Evolutionary conservation across 2,329 filamentous ascomycete genomes (phyloP).

Genomic region (Basipetospora chlamydospora): DNA sequence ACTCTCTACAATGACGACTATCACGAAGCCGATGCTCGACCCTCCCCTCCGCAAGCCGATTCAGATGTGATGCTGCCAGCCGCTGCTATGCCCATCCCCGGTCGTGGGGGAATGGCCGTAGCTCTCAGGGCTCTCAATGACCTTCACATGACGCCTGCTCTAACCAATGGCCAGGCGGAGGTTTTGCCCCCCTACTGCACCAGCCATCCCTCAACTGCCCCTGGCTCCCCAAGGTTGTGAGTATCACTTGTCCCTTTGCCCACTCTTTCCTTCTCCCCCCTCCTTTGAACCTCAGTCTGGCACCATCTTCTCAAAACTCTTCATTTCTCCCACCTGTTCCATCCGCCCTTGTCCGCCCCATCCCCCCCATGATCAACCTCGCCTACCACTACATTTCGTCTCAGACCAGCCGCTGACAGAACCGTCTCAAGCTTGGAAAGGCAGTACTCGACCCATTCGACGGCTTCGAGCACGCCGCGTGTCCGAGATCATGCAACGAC

Average conservation of each 20-base stretch:
- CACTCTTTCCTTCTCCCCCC: constrained; percentile 7
- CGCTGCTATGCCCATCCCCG: constrained; percentile 1
- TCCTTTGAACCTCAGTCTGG: too few relatives aligned
- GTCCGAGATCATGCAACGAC: constrained; percentile 78
- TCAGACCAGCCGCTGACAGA: not conserved
- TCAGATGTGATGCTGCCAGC: not conserved
- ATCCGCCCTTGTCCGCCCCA: too few relatives aligned
- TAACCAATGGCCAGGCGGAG: too few relatives aligned
- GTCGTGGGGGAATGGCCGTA: not conserved
- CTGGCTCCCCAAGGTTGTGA: constrained; percentile 44
- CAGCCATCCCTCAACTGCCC: constrained; percentile 43
- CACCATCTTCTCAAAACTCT: too few relatives aligned
- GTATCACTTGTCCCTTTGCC: constrained; percentile 14
- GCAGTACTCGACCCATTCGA: constrained; percentile 65
- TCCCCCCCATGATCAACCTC: too few relatives aligned
- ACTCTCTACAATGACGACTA: not conserved
- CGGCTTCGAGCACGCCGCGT: constrained; percentile 67
- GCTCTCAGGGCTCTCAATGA: constrained; percentile 1
- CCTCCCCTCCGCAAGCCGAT: not conserved
- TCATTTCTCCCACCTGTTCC: too few relatives aligned
- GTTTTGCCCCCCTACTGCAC: constrained; percentile 16
- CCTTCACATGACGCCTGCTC: not conserved
- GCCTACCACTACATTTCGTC: too few relatives aligned
- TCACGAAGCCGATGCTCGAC: constrained; percentile 4
- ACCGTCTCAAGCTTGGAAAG: constrained; percentile 24